These are phyloP conservation scores for Apiospora hydei DNA, from an alignment of 2,329 filamentous ascomycete species.

Conservation along the genomic window DNA sequence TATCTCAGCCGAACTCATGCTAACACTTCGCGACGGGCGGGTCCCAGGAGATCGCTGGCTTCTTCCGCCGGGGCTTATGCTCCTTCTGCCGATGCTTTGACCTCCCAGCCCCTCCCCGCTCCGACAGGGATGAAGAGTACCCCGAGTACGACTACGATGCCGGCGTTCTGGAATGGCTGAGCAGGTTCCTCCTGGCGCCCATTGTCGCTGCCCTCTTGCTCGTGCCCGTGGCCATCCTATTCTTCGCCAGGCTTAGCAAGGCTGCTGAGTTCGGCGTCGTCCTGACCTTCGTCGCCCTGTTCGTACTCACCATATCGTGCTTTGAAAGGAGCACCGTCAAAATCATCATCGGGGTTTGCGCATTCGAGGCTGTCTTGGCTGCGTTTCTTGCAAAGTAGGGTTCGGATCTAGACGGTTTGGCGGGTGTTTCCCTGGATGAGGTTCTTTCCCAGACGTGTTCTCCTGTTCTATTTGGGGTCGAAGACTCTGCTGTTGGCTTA, in stretches of 20 bases:
- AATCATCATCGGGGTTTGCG: constrained; percentile 12
- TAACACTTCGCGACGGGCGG: background rate
- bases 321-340: constrained; percentile 16
- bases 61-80: background rate
- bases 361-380: background rate
- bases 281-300: background rate
- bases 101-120: background rate
- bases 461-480: background rate
- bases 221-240: background rate
- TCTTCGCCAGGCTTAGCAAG: background rate
- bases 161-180: background rate
- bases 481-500: too few relatives aligned
- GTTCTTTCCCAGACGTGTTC: too few relatives aligned
- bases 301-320: background rate
- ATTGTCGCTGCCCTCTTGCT: background rate
- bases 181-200: background rate
- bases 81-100: background rate
- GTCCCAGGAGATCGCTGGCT: background rate
- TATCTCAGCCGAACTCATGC: background rate
- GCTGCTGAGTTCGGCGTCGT: background rate
- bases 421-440: too few relatives aligned
- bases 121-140: background rate
- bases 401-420: background rate
- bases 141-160: background rate
- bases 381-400: background rate